phyloP scores from a whole-genome alignment of 2,329 filamentous ascomycete species.

The Aspergillus tanneri region DNA sequence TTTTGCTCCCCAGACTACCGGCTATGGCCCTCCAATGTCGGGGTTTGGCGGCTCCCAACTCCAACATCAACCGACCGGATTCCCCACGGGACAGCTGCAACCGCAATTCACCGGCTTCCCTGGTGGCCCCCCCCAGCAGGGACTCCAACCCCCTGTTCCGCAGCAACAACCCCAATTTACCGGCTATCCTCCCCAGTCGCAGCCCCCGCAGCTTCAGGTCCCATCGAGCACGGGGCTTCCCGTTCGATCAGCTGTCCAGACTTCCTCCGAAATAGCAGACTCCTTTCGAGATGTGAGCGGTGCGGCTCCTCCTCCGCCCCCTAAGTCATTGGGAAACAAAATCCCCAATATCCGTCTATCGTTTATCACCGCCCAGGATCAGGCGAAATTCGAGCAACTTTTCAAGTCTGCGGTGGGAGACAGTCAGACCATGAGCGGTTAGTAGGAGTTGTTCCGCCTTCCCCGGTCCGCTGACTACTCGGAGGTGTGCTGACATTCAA shows the following conservation, averaged over 20 bases:
- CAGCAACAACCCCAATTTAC: conserved; percentile 64
- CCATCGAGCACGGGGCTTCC: conserved; percentile 49
- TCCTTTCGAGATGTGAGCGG: conserved; percentile 56
- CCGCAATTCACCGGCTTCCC: conserved; percentile 52
- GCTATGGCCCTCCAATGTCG: conserved; percentile 55
- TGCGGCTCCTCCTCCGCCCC: conserved; percentile 60
- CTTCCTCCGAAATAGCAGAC: conserved; percentile 63
- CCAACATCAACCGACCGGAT: conserved; percentile 69
- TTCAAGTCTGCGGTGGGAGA: conserved; percentile 94
- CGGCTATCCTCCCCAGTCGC: conserved; percentile 52
- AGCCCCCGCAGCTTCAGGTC: conserved; percentile 36
- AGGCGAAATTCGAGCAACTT: conserved; percentile 94
- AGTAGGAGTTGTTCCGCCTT: conserved; percentile 13
- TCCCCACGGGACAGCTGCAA: conserved; percentile 50
- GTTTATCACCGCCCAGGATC: conserved; percentile 92
- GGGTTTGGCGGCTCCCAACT: conserved; percentile 54
- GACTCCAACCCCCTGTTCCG: conserved; percentile 43
- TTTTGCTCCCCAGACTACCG: conserved; percentile 56
- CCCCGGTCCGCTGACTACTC: neutral
- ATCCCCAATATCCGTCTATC: conserved; percentile 93
- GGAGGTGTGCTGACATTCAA: conserved; percentile 16
- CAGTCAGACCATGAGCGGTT: conserved; percentile 76
- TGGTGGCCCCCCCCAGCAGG: conserved; percentile 41
- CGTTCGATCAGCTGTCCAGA: conserved; percentile 58
- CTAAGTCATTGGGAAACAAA: conserved; percentile 61